Base-by-base conservation (phyloP, 2,329 filamentous ascomycete species). In the Cladosporium sp. region DNA sequence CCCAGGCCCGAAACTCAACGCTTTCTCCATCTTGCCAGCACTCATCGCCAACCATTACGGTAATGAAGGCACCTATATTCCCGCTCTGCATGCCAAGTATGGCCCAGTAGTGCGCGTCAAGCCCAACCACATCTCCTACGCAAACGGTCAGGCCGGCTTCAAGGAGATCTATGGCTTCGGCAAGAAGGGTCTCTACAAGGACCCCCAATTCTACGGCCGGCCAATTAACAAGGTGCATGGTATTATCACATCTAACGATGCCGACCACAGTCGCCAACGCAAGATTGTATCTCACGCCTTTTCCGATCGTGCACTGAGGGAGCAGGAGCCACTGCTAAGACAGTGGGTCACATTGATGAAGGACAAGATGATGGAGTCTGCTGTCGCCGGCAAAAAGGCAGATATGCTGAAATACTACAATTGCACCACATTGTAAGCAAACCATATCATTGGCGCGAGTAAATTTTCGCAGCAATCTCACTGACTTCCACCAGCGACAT, bases 61-160 rank as follows among this genome's bases (percentile, higher is more conserved):
- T 20, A 58, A 36, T 4, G 65, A 68, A 20, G 37, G 20, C 9
- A 25, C 34, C 12, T 59, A 58, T 15, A 65, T 62, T 49, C 58
- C 47, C 3, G 44, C 59, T 17, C 65, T 78, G 13, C 76, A 78
- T 63, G 61, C 68, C 5, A 60, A 66, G 39, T 78, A 78, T 60
- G 79, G 79, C 4, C 69, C 71, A 1, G 71, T 80, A 1, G 77
- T 81, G 8, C 75, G 79, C 9, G 67, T 79, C 40, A 72, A 71
- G 3, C 78, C 79, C 2, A 71, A 78, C 57, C 77, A 80, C 61
- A 71, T 81, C 3, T 74, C 76, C 1, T 81, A 78, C 63, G 65
- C 4, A 20, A 73, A 68, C 42, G 65, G 70, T 19, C 63, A 68
- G 6, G 58, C 69, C 2, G 70, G 70, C 2, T 81, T 76, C 71